phyloP scores from a whole-genome alignment of 306 rosid genomes.

The Vigna reflexopilosa region DNA sequence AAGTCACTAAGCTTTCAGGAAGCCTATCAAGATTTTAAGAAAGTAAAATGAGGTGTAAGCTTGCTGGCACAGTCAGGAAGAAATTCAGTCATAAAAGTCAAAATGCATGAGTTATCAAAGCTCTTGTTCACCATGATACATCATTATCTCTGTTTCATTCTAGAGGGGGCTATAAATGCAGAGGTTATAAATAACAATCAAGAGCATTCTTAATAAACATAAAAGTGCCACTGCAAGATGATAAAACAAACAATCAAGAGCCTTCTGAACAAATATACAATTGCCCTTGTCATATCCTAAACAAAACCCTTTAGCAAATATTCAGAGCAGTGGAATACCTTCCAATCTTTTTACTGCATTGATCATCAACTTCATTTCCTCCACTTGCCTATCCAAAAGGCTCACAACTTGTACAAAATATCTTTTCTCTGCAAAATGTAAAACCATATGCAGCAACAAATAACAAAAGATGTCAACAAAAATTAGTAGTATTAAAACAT shows the following conservation, averaged over 20 bases:
- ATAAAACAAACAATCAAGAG: constrained; percentile 13
- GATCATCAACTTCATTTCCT: constrained; percentile 84
- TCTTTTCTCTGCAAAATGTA: constrained; percentile 61
- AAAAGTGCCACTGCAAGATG: constrained; percentile 13
- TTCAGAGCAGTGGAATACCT: constrained; percentile 53
- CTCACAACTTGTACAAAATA: constrained; percentile 57
- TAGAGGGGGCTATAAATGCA: not conserved
- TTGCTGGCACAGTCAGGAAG: constrained; percentile 2
- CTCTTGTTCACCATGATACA: not conserved
- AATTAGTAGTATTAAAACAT: not conserved
- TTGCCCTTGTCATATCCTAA: constrained; percentile 7
- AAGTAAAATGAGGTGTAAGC: constrained; percentile 3
- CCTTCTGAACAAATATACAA: constrained; percentile 8
- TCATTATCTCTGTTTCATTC: constrained; percentile 17
- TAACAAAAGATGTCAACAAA: constrained; percentile 23
- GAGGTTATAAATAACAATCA: constrained; percentile 20
- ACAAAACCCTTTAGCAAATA: constrained; percentile 18
- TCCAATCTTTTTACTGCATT: constrained; percentile 69
- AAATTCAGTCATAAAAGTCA: constrained; percentile 10
- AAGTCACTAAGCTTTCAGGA: constrained; percentile 1
- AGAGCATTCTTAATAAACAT: constrained; percentile 7
- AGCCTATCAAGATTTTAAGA: constrained; percentile 4
- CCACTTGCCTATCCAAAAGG: constrained; percentile 70
- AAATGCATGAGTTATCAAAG: constrained; percentile 5
- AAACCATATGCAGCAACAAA: constrained; percentile 37